Conservation (phyloP, 345 rosid genomes). For the Aegle marmelos region DNA sequence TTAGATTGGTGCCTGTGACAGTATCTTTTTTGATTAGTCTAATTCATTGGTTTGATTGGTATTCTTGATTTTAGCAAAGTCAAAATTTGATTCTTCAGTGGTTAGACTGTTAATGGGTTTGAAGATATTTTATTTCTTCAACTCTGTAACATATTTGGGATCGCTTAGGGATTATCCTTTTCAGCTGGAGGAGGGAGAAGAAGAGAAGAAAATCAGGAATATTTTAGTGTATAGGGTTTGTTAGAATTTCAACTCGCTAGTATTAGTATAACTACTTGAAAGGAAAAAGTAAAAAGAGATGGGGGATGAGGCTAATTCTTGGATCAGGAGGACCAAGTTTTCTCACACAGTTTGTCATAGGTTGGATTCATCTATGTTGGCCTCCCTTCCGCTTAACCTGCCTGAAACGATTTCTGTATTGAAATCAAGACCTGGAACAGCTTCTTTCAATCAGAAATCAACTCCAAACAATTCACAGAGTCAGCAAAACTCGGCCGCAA, state of each 20-base stretch:
- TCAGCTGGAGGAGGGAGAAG: constrained; percentile 19
- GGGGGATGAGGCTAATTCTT: constrained; percentile 75
- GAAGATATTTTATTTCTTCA: constrained; percentile 16
- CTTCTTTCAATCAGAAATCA: constrained; percentile 27
- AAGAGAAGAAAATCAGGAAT: constrained; percentile 12
- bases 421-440: constrained; percentile 38
- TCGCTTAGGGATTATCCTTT: constrained; percentile 12
- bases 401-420: constrained; percentile 34
- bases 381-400: constrained; percentile 38
- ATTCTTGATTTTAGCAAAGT: constrained; percentile 17
- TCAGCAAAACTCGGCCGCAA: constrained; percentile 45
- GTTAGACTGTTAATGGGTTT: constrained; percentile 20
- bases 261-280: constrained; percentile 5
- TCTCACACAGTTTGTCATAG: constrained; percentile 87
- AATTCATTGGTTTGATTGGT: constrained; percentile 34
- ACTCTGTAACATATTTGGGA: constrained; percentile 19
- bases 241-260: constrained; percentile 22
- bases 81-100: constrained; percentile 17
- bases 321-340: constrained; percentile 89
- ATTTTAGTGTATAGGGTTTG: constrained; percentile 14
- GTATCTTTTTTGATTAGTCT: constrained; percentile 22
- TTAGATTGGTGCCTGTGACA: constrained; percentile 27
- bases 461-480: constrained; percentile 29
- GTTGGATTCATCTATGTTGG: constrained; percentile 56
- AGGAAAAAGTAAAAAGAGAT: constrained; percentile 27